A percentile compares a stretch with the other conserved stretches of the same genome.
Conservation (phyloP, 73 alveolate genomes). For the Urostyla sp. region DNA sequence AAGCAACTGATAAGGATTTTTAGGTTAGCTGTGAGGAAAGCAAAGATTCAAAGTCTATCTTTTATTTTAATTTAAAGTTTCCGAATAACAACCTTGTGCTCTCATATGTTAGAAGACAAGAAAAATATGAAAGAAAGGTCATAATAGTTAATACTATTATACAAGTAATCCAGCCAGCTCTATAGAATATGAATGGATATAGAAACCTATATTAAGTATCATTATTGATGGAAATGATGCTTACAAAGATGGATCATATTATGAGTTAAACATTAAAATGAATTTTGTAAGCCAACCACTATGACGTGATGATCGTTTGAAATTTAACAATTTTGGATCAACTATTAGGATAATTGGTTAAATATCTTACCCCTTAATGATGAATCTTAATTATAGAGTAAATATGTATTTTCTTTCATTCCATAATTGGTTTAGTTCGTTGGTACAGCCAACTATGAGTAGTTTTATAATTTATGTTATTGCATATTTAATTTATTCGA, state of each 20-base stretch:
- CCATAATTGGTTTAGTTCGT: no score
- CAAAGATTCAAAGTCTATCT: constrained; percentile 34
- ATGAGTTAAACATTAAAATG: constrained; percentile 19
- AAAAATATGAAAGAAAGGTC: constrained; percentile 8
- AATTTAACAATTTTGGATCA: no score
- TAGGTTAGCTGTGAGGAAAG: constrained; percentile 22
- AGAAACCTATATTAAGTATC: background rate
- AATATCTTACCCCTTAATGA: no score
- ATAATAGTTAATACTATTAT: constrained; percentile 13
- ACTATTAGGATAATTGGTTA: no score
- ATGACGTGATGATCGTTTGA: no score
- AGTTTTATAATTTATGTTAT: no score
- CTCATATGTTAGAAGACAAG: constrained; percentile 11
- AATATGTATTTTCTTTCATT: no score
- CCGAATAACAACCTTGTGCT: constrained; percentile 36
- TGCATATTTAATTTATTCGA: no score
- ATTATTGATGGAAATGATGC: background rate
- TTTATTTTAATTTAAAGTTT: constrained; percentile 28
- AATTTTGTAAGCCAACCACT: constrained; percentile 20
- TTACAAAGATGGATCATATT: constrained; percentile 41
- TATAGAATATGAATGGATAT: background rate
- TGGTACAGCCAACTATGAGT: no score
- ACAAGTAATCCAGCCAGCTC: constrained; percentile 49
- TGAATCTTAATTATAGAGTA: no score
- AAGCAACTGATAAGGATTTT: constrained; percentile 20